Percentiles rank a stretch among this genome's conserved stretches.
These are phyloP conservation scores for Peronospora destructor DNA, from an alignment of 352 stramenopile genomes.

Conservation along the genomic window DNA sequence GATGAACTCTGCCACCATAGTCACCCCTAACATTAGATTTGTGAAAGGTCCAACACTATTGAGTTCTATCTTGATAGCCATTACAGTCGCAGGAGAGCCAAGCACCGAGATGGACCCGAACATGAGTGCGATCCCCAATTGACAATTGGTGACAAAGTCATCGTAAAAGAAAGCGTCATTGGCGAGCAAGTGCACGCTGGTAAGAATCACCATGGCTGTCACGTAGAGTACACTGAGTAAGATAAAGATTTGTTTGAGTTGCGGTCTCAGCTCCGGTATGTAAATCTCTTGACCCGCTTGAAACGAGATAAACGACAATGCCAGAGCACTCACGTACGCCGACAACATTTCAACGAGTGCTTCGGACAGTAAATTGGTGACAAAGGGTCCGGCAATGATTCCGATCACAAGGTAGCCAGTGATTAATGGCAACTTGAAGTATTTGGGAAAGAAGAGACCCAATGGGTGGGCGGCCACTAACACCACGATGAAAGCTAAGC, in stretches of 20 bases:
- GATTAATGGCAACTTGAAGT: conserved; percentile 26
- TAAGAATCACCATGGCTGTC: conserved; percentile 51
- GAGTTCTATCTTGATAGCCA: conserved; percentile 75
- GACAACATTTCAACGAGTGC: conserved; percentile 20
- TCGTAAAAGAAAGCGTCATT: conserved; percentile 58
- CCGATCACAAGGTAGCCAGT: conserved; percentile 25
- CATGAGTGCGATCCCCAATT: conserved; percentile 62
- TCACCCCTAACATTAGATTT: conserved; percentile 63
- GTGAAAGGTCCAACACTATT: conserved; percentile 69
- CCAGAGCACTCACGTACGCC: conserved; percentile 49
- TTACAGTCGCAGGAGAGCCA: conserved; percentile 55
- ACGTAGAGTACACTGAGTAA: conserved; percentile 45
- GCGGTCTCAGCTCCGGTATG: conserved; percentile 47
- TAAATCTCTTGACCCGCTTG: conserved; percentile 72
- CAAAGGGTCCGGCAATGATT: conserved; percentile 22
- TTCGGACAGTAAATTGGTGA: conserved; percentile 19
- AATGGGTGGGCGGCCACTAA: conserved; percentile 27
- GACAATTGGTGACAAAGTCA: conserved; percentile 38
- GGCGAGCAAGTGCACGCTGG: conserved; percentile 31
- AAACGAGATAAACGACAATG: conserved; percentile 72
- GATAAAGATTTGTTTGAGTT: conserved; percentile 56
- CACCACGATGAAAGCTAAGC: conserved; percentile 48
- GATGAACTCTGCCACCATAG: conserved; percentile 66
- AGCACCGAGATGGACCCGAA: conserved; percentile 69
- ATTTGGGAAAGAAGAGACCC: conserved; percentile 22